Percentiles rank a stretch among this genome's conserved stretches.
Evolutionary conservation across 768 basidiomycete genomes (phyloP).

Genomic region (Termitomyces sp.): DNA sequence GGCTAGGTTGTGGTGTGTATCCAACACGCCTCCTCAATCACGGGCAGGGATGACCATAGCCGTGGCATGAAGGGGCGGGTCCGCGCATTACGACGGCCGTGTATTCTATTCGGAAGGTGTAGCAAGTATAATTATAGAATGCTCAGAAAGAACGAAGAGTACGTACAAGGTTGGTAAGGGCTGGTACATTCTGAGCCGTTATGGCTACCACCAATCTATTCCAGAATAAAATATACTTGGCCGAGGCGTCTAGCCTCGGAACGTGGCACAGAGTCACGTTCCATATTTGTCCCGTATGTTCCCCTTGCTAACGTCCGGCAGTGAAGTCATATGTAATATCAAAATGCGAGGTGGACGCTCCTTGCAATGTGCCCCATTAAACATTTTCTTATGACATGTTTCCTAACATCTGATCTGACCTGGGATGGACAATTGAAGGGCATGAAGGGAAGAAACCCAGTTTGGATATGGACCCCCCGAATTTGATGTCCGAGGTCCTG

Average conservation of each 20-base stretch:
- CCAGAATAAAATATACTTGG: constrained; percentile 10
- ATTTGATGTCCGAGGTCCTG: constrained; percentile 2
- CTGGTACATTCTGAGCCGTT: constrained; percentile 3
- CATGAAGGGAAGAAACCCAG: background rate
- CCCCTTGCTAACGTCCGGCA: background rate
- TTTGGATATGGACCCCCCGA: background rate
- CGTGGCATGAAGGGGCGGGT: constrained; percentile 14
- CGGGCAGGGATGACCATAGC: constrained; percentile 12
- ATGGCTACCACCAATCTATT: constrained; percentile 9
- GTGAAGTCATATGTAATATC: background rate
- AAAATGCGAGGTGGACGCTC: background rate
- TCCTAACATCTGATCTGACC: background rate
- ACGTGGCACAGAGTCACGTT: constrained; percentile 6
- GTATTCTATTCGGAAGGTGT: constrained; percentile 14
- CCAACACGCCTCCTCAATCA: constrained; percentile 15
- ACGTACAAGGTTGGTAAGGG: constrained; percentile 11
- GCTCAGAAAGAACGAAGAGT: constrained; percentile 14
- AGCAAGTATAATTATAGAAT: constrained; percentile 12
- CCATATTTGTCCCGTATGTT: background rate
- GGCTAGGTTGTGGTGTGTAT: constrained; percentile 10
- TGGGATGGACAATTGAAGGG: background rate
- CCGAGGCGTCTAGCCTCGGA: constrained; percentile 11
- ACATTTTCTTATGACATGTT: background rate
- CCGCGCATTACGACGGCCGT: constrained; percentile 15
- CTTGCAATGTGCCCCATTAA: background rate